Evolutionary conservation across 306 rosid species (phyloP), one percentile per base, ranked within the genome.

Genomic region (Astragalus membranaceus): DNA sequence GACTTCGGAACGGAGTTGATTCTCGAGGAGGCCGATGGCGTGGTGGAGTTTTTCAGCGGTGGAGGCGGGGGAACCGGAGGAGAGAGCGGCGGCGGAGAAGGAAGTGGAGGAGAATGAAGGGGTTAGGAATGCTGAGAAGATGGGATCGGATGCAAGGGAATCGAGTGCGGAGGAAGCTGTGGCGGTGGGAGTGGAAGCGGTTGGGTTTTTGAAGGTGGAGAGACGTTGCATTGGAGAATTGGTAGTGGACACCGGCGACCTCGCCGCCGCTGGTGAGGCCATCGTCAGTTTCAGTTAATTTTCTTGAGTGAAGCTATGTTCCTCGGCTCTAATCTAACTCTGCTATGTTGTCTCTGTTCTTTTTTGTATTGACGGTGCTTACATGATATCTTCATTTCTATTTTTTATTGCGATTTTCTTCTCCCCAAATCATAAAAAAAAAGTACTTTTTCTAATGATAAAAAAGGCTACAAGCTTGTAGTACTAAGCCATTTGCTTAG

Each of bases 31-130:
- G 59, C 95, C 88, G 68, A 94, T 91, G 60, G 97, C 96, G 4
- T 84, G 75, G 74, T 94, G 97, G 78, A 94, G 96, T 64, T 89
- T 89, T 80, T 94, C 99, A 37, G 97, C 99, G 36, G 99, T 94
- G 81, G 96, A 91, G 23, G 99, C 99, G 0, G 99, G 99, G 1
- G 97, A 89, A 3, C 99, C 99, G 67, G 99, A 91, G 79, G 99
- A 89, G 77, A 94, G 97, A 0, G 99, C 99, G 64, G 99, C 96
- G 67, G 99, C 89, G 75, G 99, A 94, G 89, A 94, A 94, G 15
- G 96, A 75, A 11, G 87, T 80, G 74, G 97, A 91, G 12, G 97
- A 91, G 91, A 94, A 94, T 23, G 82, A 79, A 1, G 91, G 81
- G 9, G 99, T 91, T 70, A 94, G 95, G 81, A 94, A 94, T 5